Base-by-base conservation (phyloP, 257 asterid genomes). In the Catharanthus roseus region DNA sequence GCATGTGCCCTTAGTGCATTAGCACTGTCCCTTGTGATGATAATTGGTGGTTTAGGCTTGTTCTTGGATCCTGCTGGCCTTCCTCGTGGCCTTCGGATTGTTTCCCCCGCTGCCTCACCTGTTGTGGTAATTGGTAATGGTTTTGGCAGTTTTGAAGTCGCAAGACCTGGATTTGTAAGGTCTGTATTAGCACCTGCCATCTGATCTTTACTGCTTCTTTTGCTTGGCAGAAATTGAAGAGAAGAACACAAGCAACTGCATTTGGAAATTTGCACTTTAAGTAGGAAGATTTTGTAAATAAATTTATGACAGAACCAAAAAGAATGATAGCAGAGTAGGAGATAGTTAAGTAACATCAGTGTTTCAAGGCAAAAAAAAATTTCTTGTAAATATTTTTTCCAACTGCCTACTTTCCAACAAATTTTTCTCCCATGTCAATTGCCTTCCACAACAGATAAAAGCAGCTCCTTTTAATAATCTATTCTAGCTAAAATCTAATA, bases 31-130 rank as follows among this genome's bases (percentile, higher is more conserved):
- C 97, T 57, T 2, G 97, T 87, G 83, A 93, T 93, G 72, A 93
- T 86, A 75, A 93, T 87, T 5, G 98, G 98, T 23, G 98, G 93
- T 70, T 93, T 93, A 6, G 98, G 98, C 78, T 90, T 93, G 90
- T 93, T 93, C 76, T 93, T 93, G 36, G 98, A 92, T 19, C 98
- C 98, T 0, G 96, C 85, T 5, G 98, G 98, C 50, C 98, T 67
- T 68, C 98, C 98, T 15, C 98, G 96, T 9, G 93, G 90, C 62
- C 96, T 71, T 47, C 96, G 87, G 5, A 45, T 45, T 21, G 82
- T 47, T 39, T 82, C 87, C 10, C 79, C 75, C n/a, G n/a, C n/a
- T n/a, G n/a, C n/a, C 18, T 72, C 85, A 0, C 75, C 70, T 67
- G 55, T 57, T 10, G 80, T 64, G 42, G 80, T 18, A 54, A 54